These are phyloP conservation scores for Debaryomyces subglobosus DNA, from an alignment of 1,139 yeast genomes.

Conservation along the genomic window DNA sequence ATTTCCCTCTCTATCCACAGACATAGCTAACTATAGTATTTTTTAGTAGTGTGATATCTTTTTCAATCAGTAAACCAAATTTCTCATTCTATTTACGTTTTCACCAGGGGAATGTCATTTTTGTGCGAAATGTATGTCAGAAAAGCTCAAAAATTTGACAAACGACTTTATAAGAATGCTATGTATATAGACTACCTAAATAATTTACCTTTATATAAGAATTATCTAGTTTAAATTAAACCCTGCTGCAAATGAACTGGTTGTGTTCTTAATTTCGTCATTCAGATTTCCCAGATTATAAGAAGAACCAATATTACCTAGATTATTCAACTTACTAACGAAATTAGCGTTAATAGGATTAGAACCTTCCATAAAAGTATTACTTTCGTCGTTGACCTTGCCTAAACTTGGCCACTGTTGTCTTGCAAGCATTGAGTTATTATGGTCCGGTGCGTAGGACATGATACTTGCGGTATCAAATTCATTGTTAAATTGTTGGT, in stretches of 20 bases:
- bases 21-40: neutral
- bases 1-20: neutral
- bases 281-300: slow-evolving; percentile 33
- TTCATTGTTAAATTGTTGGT: slow-evolving; percentile 19
- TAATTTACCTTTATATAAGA: neutral
- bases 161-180: neutral
- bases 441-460: slow-evolving; percentile 41
- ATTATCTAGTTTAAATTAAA: slow-evolving; percentile 22
- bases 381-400: slow-evolving; percentile 15
- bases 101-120: slow-evolving; percentile 4
- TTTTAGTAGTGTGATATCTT: neutral
- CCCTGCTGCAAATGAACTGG: slow-evolving; percentile 50
- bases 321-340: slow-evolving; percentile 41
- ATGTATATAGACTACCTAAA: neutral
- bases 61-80: neutral
- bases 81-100: slow-evolving; percentile 1
- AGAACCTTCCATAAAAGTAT: slow-evolving; percentile 20
- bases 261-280: slow-evolving; percentile 52
- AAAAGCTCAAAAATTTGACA: neutral
- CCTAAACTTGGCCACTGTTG: slow-evolving; percentile 43
- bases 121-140: slow-evolving; percentile 1
- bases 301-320: slow-evolving; percentile 19
- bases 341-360: slow-evolving; percentile 43
- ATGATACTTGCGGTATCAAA: slow-evolving; percentile 54
- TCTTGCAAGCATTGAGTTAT: slow-evolving; percentile 16